phyloP scores from a whole-genome alignment of 768 basidiomycete species.

The Lactarius tabidus region DNA sequence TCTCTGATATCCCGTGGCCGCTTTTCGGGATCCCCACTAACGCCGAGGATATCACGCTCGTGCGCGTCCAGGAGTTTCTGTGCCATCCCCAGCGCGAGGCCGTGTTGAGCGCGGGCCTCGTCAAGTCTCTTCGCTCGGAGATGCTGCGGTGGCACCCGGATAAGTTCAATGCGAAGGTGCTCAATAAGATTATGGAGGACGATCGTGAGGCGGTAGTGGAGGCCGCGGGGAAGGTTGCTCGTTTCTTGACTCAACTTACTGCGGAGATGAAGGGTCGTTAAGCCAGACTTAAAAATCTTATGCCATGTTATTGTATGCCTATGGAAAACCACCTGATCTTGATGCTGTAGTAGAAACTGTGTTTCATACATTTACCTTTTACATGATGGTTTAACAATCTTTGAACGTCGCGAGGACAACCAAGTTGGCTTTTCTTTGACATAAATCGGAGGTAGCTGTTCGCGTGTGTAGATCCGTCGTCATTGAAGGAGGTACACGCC shows the following conservation, averaged over 20 bases:
- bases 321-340: background rate
- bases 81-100: constrained; percentile 35
- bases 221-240: constrained; percentile 39
- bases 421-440: background rate
- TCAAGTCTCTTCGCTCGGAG: constrained; percentile 41
- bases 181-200: constrained; percentile 34
- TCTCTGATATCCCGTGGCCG: constrained; percentile 45
- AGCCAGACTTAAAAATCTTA: background rate
- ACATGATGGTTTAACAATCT: background rate
- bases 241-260: constrained; percentile 39
- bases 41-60: constrained; percentile 36
- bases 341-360: background rate
- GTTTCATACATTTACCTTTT: background rate
- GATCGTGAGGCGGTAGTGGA: constrained; percentile 36
- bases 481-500: background rate
- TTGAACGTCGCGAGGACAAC: background rate
- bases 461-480: background rate
- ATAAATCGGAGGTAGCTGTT: background rate
- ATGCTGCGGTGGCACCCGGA: constrained; percentile 55
- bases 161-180: constrained; percentile 41
- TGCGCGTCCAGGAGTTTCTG: constrained; percentile 39
- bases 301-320: background rate
- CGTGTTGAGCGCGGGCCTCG: constrained; percentile 32
- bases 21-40: constrained; percentile 28
- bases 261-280: background rate